phyloP scores from a whole-genome alignment of 345 rosid genomes.

The Eucalyptus sideroxylon region DNA sequence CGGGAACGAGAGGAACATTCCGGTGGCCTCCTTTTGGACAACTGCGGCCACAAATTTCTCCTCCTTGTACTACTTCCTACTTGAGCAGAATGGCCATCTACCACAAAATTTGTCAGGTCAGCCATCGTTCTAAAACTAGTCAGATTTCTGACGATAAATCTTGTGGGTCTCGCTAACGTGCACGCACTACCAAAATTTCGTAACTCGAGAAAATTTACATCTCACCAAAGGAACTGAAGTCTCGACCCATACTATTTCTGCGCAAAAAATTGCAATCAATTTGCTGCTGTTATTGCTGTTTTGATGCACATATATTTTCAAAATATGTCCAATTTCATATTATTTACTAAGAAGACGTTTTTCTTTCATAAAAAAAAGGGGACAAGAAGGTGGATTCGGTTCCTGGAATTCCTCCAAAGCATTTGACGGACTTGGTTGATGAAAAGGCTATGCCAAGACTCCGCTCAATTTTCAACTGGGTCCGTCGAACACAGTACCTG shows the following conservation, averaged over 20 bases:
- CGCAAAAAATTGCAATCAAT: too few relatives aligned
- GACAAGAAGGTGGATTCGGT: background rate
- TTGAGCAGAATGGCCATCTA: background rate
- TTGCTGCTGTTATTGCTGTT: too few relatives aligned
- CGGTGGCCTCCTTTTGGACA: slow-evolving; percentile 41
- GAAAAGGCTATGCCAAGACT: background rate
- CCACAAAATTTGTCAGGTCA: too few relatives aligned
- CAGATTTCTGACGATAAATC: too few relatives aligned
- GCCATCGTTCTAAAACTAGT: too few relatives aligned
- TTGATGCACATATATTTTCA: too few relatives aligned
- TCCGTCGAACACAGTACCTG: background rate
- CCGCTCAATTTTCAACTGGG: background rate
- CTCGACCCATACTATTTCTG: background rate
- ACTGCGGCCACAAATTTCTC: slow-evolving; percentile 23
- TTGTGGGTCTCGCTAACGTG: background rate
- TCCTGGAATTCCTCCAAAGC: background rate
- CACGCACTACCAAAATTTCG: background rate
- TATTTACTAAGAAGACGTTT: too few relatives aligned
- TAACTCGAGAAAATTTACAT: background rate
- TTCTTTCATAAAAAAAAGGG: background rate
- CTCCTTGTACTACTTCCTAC: slow-evolving; percentile 1
- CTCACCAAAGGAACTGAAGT: background rate
- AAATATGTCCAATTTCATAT: too few relatives aligned
- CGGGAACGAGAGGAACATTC: slow-evolving; percentile 24
- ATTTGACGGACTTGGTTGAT: background rate